Conservation (phyloP, 2,329 filamentous ascomycete species). For the Sclerotinia borealis region DNA sequence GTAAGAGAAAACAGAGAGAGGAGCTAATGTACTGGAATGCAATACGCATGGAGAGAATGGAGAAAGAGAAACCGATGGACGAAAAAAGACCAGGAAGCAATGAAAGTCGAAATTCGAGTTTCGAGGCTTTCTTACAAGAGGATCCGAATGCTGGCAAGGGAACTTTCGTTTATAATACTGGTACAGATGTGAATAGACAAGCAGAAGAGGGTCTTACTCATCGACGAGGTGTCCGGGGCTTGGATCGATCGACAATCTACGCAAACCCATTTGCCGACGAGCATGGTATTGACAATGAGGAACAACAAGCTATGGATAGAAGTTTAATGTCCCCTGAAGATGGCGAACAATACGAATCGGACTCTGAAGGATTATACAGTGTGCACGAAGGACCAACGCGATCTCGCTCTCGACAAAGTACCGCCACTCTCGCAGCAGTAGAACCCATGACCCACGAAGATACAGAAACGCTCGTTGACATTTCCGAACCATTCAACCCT, state of each 20-base stretch:
- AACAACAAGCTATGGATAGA: slow-evolving; percentile 38
- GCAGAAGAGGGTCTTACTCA: slow-evolving; percentile 38
- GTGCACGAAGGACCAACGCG: slow-evolving; percentile 18
- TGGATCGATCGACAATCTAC: slow-evolving; percentile 41
- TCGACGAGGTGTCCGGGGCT: slow-evolving; percentile 42
- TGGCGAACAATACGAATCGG: slow-evolving; percentile 47
- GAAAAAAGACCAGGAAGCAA: slow-evolving; percentile 26
- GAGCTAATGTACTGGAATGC: slow-evolving; percentile 63
- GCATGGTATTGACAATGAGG: slow-evolving; percentile 35
- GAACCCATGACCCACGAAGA: neutral
- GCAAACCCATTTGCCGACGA: slow-evolving; percentile 51
- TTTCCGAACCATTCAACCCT: slow-evolving; percentile 23
- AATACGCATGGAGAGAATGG: slow-evolving; percentile 44
- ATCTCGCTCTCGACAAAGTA: slow-evolving; percentile 17
- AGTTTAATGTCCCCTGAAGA: slow-evolving; percentile 16
- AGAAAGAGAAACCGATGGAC: slow-evolving; percentile 31
- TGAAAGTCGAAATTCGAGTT: slow-evolving; percentile 32
- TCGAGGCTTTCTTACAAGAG: slow-evolving; percentile 53
- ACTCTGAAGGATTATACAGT: slow-evolving; percentile 41
- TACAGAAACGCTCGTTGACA: slow-evolving; percentile 27
- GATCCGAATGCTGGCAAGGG: slow-evolving; percentile 48
- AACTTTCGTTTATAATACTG: slow-evolving; percentile 52
- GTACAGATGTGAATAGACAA: slow-evolving; percentile 39
- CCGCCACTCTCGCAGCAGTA: slow-evolving; percentile 19
- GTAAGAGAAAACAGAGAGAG: slow-evolving; percentile 53